Evolutionary conservation across 306 rosid genomes (phyloP), one percentile per base, ranked within the genome.

Genomic region (Fragaria iinumae): DNA sequence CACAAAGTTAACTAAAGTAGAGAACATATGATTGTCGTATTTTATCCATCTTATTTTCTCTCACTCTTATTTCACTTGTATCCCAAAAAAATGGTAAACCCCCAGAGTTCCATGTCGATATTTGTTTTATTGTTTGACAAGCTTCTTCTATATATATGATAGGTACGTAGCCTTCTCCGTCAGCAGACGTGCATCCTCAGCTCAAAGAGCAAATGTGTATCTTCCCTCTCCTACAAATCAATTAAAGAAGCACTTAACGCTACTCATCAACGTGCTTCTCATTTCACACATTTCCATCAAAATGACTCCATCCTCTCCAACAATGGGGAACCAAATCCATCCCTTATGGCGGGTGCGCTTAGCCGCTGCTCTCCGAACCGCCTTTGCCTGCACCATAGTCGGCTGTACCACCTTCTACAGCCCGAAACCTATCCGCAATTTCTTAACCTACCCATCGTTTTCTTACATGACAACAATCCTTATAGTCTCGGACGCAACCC

Each of bases 371-470:
- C 81, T 93, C 1, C 76, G 97, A 7, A 82, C 97, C 0, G 83
- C 89, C 56, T 39, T 91, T 14, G 96, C 98, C 4, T 93, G 98
- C 85, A 70, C 71, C 87, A 79, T 91, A 72, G 89, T 88, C 0
- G 90, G 86, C 13, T 83, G 80, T 83, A 77, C 89, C 64, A 66
- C 84, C 34, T 67, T 91, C 49, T 86, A 88, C 38, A 81, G 89
- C 38, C 96, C 98, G 0, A 72, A 27, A 6, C 73, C 75, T 1
- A 57, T 90, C n/a, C 81, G 66, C 23, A 64, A 48, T 9, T 75
- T 88, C 60, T 45, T 93, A 11, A 18, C 89, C 2, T 93, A 80
- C 80, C 85, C 96, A 0, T 82, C 98, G 4, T 88, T 80, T 77
- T 84, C 91, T 0, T 93, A 93, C 64, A 69, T 86, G 36, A 90